These are phyloP conservation scores for Sanghuangporus baumii DNA, from an alignment of 1,284 basidiomycete genomes.

Conservation along the genomic window DNA sequence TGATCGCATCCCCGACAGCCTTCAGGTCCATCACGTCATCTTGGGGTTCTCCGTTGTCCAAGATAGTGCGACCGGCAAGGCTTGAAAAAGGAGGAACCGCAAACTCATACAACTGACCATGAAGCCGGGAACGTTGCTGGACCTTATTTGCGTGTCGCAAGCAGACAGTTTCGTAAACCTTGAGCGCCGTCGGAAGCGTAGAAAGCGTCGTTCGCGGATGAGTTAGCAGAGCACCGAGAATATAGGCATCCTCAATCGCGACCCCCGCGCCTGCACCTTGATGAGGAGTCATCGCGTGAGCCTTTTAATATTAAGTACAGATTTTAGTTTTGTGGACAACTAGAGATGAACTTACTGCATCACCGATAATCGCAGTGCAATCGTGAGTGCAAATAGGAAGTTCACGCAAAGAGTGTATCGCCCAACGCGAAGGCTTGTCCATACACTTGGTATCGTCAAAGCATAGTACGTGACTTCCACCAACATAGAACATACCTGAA, in stretches of 20 bases:
- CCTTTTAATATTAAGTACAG: not conserved
- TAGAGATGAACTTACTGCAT: constrained; percentile 14
- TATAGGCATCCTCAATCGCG: constrained; percentile 28
- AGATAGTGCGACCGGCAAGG: not conserved
- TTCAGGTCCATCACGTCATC: constrained; percentile 18
- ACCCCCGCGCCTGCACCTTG: constrained; percentile 20
- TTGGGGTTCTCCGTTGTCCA: not conserved
- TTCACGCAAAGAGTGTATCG: constrained; percentile 12
- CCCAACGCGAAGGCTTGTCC: constrained; percentile 18
- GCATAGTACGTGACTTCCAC: not conserved
- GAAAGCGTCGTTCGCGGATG: constrained; percentile 23
- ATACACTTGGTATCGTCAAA: constrained; percentile 11
- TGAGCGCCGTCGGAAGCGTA: constrained; percentile 24
- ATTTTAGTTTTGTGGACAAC: not conserved
- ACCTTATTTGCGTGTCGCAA: constrained; percentile 30
- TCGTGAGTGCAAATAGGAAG: constrained; percentile 12
- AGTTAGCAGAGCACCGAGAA: constrained; percentile 31
- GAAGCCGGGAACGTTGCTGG: constrained; percentile 24
- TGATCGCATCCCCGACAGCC: constrained; percentile 25
- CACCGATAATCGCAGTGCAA: constrained; percentile 18
- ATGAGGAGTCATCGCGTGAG: constrained; percentile 21
- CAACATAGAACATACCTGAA: constrained; percentile 8
- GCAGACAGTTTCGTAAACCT: constrained; percentile 33
- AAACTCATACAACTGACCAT: constrained; percentile 26
- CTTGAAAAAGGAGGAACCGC: constrained; percentile 19